Evolutionary conservation across 441 rosid genomes (phyloP).

Genomic region (Biscutella laevigata): DNA sequence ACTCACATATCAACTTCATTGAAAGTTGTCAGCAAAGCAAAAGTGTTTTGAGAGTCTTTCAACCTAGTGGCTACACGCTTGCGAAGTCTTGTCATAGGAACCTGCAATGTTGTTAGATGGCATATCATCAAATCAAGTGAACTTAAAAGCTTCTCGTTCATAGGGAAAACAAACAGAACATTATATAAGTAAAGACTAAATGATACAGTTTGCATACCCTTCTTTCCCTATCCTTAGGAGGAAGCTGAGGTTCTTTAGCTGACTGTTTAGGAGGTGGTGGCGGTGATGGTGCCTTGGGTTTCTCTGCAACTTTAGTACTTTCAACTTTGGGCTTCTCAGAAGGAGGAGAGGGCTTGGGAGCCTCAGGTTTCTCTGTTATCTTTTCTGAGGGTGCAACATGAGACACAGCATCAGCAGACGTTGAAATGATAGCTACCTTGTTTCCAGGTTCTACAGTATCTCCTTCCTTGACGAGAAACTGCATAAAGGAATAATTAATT

Average conservation of each 20-base stretch:
- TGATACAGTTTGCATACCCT: conserved; percentile 41
- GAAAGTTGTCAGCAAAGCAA: conserved; percentile 48
- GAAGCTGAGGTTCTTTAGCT: conserved; percentile 85
- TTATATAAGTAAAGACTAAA: neutral
- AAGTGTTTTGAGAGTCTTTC: conserved; percentile 57
- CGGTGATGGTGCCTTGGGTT: conserved; percentile 49
- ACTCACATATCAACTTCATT: conserved; percentile 64
- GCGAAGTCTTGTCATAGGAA: conserved; percentile 58
- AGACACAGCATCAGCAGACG: conserved; percentile 62
- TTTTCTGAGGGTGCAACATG: conserved; percentile 78
- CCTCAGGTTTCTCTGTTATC: conserved; percentile 39
- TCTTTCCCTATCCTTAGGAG: conserved; percentile 95
- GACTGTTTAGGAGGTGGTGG: conserved; percentile 59
- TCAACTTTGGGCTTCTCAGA: conserved; percentile 53
- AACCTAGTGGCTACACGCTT: conserved; percentile 49
- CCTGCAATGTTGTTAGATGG: conserved; percentile 28
- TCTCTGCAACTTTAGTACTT: conserved; percentile 42
- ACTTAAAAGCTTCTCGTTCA: neutral
- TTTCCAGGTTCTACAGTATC: conserved; percentile 89
- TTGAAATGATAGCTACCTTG: conserved; percentile 77
- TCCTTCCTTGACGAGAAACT: conserved; percentile 78
- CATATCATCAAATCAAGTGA: conserved; percentile 13
- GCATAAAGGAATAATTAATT: neutral
- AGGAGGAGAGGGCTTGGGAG: conserved; percentile 52
- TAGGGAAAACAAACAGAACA: conserved; percentile 2